Conservation (phyloP, 306 rosid genomes). For the Castanea sativa region DNA sequence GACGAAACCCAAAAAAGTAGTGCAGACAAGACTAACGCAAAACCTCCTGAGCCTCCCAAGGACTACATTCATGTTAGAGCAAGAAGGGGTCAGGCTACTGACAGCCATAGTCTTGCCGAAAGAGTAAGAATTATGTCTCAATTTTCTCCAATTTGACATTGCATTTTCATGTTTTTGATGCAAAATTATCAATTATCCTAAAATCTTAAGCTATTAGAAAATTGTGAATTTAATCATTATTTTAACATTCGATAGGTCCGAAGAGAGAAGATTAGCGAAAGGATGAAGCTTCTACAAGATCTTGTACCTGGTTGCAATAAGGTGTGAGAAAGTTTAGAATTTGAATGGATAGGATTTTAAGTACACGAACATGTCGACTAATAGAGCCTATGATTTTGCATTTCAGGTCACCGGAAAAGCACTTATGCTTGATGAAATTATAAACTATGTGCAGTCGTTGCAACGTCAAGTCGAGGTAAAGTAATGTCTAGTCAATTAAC, state of each 20-base stretch:
- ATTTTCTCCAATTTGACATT: slow-evolving; percentile 19
- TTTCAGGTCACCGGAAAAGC: slow-evolving; percentile 93
- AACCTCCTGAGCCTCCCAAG: slow-evolving; percentile 73
- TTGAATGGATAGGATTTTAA: not conserved
- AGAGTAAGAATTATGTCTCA: slow-evolving; percentile 53
- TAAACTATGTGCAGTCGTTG: slow-evolving; percentile 95
- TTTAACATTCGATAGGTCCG: slow-evolving; percentile 48
- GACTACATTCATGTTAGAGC: slow-evolving; percentile 99
- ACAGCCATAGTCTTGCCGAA: slow-evolving; percentile 98
- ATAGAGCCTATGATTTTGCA: slow-evolving; percentile 6
- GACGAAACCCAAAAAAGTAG: slow-evolving; percentile 50
- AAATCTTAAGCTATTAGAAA: fast-evolving
- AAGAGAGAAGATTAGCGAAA: slow-evolving; percentile 95
- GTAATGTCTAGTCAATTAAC: slow-evolving; percentile 21
- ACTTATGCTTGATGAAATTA: slow-evolving; percentile 95
- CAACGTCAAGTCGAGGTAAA: slow-evolving; percentile 97
- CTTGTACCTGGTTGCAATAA: slow-evolving; percentile 97
- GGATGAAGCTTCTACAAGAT: slow-evolving; percentile 97
- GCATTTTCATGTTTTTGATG: not conserved
- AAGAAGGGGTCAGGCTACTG: slow-evolving; percentile 98
- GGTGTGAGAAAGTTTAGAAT: slow-evolving; percentile 36
- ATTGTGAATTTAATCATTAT: too few species aligned
- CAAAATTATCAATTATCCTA: too few species aligned
- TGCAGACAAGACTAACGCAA: slow-evolving; percentile 45
- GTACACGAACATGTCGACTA: slow-evolving; percentile 13